These are phyloP conservation scores for Achaetomium macrosporum DNA, from an alignment of 2,329 filamentous ascomycete species.

Conservation along the genomic window DNA sequence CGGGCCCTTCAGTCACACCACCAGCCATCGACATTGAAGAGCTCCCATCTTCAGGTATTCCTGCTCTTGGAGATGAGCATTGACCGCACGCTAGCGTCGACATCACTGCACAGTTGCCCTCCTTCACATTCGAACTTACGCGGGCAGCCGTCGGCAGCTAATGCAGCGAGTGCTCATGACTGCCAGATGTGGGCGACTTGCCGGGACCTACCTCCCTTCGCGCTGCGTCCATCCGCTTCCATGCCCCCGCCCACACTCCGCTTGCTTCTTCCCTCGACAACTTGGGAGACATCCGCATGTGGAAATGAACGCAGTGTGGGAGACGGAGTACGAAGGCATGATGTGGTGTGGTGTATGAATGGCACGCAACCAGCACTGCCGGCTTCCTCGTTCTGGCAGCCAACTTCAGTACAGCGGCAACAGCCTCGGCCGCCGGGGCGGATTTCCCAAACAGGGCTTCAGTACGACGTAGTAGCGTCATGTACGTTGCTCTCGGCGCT, in stretches of 20 bases:
- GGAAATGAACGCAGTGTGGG: not conserved
- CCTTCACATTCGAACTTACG: too few relatives aligned
- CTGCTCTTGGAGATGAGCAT: too few relatives aligned
- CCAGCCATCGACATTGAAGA: too few relatives aligned
- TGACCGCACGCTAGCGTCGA: too few relatives aligned
- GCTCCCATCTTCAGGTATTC: too few relatives aligned
- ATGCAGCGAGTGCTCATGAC: not conserved
- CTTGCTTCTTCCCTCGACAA: not conserved
- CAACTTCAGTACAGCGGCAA: not conserved
- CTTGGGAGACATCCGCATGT: not conserved
- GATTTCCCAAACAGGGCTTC: conserved; percentile 9
- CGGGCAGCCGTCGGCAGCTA: not conserved
- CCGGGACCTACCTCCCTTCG: not conserved
- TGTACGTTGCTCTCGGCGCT: too few relatives aligned
- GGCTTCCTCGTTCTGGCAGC: not conserved
- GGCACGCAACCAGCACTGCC: not conserved
- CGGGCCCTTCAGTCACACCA: too few relatives aligned
- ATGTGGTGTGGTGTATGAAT: not conserved
- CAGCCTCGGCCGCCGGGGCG: not conserved
- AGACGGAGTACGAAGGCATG: not conserved
- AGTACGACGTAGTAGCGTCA: conserved; percentile 4
- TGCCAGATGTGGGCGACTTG: not conserved
- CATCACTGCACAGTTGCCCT: too few relatives aligned
- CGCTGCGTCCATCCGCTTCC: not conserved
- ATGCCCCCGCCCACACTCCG: not conserved